A percentile compares a stretch with the other conserved stretches of the same genome.
These are phyloP conservation scores for Mycena vitilis DNA, from an alignment of 768 basidiomycete species.

Conservation along the genomic window DNA sequence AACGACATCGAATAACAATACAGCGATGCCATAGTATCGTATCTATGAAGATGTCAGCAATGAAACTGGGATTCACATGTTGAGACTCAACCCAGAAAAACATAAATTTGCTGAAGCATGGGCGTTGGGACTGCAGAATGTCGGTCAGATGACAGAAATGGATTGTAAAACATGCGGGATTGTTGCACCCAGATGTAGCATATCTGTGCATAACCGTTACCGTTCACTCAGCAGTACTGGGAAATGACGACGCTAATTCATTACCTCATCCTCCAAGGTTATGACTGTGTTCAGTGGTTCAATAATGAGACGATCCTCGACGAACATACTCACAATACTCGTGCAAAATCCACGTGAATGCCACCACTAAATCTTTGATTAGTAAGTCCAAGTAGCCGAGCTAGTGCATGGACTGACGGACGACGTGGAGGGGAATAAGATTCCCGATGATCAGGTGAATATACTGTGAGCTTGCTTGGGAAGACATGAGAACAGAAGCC, in stretches of 20 bases:
- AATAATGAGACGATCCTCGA: neutral
- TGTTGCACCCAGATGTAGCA: conserved; percentile 53
- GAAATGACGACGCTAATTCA: neutral
- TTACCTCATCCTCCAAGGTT: conserved; percentile 51
- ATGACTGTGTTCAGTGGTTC: conserved; percentile 41
- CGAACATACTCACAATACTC: conserved; percentile 48
- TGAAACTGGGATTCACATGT: neutral
- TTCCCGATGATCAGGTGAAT: conserved; percentile 33
- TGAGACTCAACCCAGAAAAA: conserved; percentile 53
- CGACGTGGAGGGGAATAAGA: conserved; percentile 37
- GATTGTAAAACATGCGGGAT: too few relatives aligned
- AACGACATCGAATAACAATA: conserved; percentile 56
- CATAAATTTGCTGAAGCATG: conserved; percentile 51
- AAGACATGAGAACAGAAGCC: too few relatives aligned
- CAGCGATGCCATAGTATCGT: conserved; percentile 56
- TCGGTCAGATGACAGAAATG: too few relatives aligned
- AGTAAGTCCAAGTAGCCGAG: too few relatives aligned
- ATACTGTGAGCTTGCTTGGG: neutral
- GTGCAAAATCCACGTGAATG: conserved; percentile 52
- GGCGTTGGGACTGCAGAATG: conserved; percentile 46
- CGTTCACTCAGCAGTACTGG: too few relatives aligned
- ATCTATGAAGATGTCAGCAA: conserved; percentile 43
- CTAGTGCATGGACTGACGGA: conserved; percentile 36
- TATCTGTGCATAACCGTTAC: too few relatives aligned
- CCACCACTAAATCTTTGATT: conserved; percentile 45